phyloP scores from a whole-genome alignment of 495 filamentous ascomycete species.

The Penicillium diatomitis region DNA sequence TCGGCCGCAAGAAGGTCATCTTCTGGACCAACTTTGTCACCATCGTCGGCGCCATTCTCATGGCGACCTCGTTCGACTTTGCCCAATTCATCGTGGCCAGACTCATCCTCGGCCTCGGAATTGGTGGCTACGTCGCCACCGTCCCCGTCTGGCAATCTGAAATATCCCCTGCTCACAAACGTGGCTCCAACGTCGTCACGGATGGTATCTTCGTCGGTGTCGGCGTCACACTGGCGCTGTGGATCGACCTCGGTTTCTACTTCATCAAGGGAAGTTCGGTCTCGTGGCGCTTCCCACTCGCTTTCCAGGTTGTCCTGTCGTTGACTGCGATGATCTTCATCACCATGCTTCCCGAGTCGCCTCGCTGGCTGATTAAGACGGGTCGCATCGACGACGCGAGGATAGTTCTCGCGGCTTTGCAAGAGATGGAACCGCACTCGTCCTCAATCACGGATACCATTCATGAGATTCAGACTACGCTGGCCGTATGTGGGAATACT shows the following conservation, averaged over 20 bases:
- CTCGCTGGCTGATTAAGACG: slow-evolving; percentile 49
- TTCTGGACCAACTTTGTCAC: slow-evolving; percentile 18
- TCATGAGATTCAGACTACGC: slow-evolving; percentile 28
- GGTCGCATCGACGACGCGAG: slow-evolving; percentile 44
- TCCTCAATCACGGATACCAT: slow-evolving; percentile 23
- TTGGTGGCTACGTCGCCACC: slow-evolving; percentile 36
- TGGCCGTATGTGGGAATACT: slow-evolving; percentile 23
- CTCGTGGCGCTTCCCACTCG: slow-evolving; percentile 42
- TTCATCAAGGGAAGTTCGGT: slow-evolving; percentile 32
- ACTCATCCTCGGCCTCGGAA: slow-evolving; percentile 50
- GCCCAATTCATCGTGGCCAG: slow-evolving; percentile 35
- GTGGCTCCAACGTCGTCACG: slow-evolving; percentile 30
- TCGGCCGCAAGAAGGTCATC: slow-evolving; percentile 22
- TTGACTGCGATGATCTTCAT: slow-evolving; percentile 47
- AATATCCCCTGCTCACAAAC: slow-evolving; percentile 26
- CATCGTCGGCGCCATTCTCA: slow-evolving; percentile 30
- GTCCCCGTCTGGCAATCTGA: slow-evolving; percentile 46
- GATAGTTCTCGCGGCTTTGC: slow-evolving; percentile 37
- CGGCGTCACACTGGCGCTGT: slow-evolving; percentile 36
- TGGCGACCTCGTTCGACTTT: slow-evolving; percentile 30
- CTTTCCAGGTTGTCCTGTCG: slow-evolving; percentile 49
- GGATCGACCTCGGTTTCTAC: slow-evolving; percentile 38
- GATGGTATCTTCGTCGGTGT: slow-evolving; percentile 44
- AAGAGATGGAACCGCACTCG: slow-evolving; percentile 16
- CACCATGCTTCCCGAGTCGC: slow-evolving; percentile 52